Base-by-base conservation (phyloP, 345 rosid genomes). In the Reutealis trisperma region DNA sequence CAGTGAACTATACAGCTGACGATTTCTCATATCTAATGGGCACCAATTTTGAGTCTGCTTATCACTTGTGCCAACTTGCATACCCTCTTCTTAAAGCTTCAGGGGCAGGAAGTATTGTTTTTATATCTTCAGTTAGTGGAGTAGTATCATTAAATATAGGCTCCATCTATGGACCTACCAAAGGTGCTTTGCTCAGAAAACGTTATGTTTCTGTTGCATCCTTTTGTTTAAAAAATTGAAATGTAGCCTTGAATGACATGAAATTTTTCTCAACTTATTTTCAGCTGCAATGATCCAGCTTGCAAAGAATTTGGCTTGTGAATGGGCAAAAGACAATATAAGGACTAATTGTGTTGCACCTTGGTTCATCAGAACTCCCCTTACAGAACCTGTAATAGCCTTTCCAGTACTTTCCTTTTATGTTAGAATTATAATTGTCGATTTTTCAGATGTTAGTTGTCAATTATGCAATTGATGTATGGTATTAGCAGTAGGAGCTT, bases 111-210 rank as follows among this genome's bases (percentile, higher is more conserved):
- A 67, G 57, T 47, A 81, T 81, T 27, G 67, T 81, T 52, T 77
- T 81, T 49, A 27, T 81, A 8, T 73, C 81, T 42, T 81, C 84
- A 8, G 51, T 69, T 25, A 44, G 78, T 37, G 84, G 80, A 24
- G 49, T 77, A 34, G 21, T 68, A 8, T 51, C 72, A 2, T 14
- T 77, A 6, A 16, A 47, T 30, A 59, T 25, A 2, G 76, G 77
- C 12, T 8, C 73, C 61, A 70, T 68, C 15, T 77, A 77, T 54
- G 60, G 74, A 34, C 67, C 77, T 9, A 21, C 65, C 13, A 81
- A 81, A 81, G 80, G 84, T 73, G 44, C 2, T 64, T 34, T 18
- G 6, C 70, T 42, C 2, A 4, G 30, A 61, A 25, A 27, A 27
- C 27, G 24, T 8, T n/a, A 15, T 61, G 37, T 61, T 61, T 61